Evolutionary conservation across 164 flowering plant genomes (phyloP), one percentile per base, ranked within the genome.

Genomic region (Echeveria elegans): DNA sequence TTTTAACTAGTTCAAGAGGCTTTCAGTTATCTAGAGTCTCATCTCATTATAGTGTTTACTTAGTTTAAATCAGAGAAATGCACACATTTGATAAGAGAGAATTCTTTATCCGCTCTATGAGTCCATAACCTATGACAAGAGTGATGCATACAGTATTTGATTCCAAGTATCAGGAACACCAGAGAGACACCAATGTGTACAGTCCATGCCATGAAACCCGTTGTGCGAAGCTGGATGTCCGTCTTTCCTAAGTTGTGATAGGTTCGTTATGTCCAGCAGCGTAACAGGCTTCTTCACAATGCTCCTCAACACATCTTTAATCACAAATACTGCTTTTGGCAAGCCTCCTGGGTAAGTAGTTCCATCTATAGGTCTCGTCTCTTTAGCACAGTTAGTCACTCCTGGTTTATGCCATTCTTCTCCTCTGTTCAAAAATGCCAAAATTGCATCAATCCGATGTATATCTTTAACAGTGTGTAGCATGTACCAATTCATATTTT

Each of bases 121-220:
- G n/a, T n/a, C n/a, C n/a, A n/a, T n/a, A n/a, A n/a, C n/a, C n/a
- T n/a, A n/a, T n/a, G n/a, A n/a, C n/a, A n/a, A n/a, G n/a, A n/a
- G n/a, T n/a, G n/a, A n/a, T 4, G 63, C 63, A 69, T 71, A 76
- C 1, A 85, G 71, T 32, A 85, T 75, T 41, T 67, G 66, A 64
- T 85, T 85, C 89, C 89, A 85, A 37, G 81, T 85, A 52, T 86
- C 90, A 0, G 81, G 80, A 21, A 84, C 65, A 0, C 90, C 90
- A 19, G 86, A 78, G 30, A 86, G 9, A 48, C 90, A 86, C 90
- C 90, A 86, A 67, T 86, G 90, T n/a, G 82, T 84, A 67, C 88
- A 86, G n/a, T n/a, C n/a, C n/a, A n/a, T n/a, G n/a, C n/a, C n/a
- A n/a, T n/a, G n/a, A n/a, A n/a, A n/a, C n/a, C n/a, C n/a, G n/a